Evolutionary conservation across 805 yeast genomes (phyloP).

Genomic region (Vanderwaltozyma tropicalis): DNA sequence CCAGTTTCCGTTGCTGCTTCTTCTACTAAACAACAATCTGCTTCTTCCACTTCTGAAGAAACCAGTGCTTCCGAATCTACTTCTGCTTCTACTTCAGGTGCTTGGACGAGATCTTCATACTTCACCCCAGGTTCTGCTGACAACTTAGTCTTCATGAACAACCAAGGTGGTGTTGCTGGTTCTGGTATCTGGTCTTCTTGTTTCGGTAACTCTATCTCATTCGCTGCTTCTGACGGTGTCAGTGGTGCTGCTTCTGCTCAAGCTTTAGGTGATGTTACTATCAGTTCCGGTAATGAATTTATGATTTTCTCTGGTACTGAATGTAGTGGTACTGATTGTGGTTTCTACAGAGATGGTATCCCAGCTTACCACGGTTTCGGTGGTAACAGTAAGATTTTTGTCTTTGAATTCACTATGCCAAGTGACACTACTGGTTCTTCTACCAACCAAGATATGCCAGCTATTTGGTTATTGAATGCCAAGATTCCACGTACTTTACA

Average conservation of each 20-base stretch:
- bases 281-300: conserved; percentile 68
- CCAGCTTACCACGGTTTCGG: conserved; percentile 94
- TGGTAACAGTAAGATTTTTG: conserved; percentile 75
- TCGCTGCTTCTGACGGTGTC: conserved; percentile 66
- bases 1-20: conserved; percentile 12
- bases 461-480: conserved; percentile 91
- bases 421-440: conserved; percentile 40
- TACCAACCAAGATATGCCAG: conserved; percentile 88
- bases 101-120: conserved; percentile 70
- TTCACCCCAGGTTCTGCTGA: conserved; percentile 61
- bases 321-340: conserved; percentile 60
- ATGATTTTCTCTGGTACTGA: conserved; percentile 67
- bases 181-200: conserved; percentile 82
- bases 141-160: conserved; percentile 76
- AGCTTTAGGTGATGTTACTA: conserved; percentile 55
- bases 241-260: conserved; percentile 61
- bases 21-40: conserved; percentile 8
- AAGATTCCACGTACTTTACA: conserved; percentile 94
- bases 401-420: conserved; percentile 94
- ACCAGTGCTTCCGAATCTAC: conserved; percentile 28
- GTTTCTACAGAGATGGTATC: conserved; percentile 72
- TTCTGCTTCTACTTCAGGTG: conserved; percentile 36
- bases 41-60: conserved; percentile 24
- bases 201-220: conserved; percentile 90
- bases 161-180: conserved; percentile 71